Percentiles rank a stretch among this genome's conserved stretches.
These are phyloP conservation scores for Blastomyces parvus DNA, from an alignment of 2,329 filamentous ascomycete genomes.

Conservation along the genomic window DNA sequence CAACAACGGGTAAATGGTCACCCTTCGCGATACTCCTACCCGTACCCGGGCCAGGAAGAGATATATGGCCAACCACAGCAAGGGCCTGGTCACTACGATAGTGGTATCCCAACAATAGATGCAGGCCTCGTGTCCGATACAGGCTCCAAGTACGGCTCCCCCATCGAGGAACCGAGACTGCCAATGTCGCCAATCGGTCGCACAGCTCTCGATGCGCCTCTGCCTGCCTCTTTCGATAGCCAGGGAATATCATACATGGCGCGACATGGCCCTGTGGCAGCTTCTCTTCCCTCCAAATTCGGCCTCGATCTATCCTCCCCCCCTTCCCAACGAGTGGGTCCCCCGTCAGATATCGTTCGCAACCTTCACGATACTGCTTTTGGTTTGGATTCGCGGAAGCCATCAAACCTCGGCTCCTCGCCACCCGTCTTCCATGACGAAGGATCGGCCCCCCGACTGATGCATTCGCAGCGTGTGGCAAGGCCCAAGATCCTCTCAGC, in stretches of 20 bases:
- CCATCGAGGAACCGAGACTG: conserved; percentile 65
- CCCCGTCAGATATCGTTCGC: conserved; percentile 54
- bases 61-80: conserved; percentile 35
- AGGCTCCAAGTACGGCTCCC: conserved; percentile 68
- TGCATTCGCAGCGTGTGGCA: conserved; percentile 58
- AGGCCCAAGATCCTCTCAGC: conserved; percentile 50
- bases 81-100: conserved; percentile 34
- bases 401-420: conserved; percentile 44
- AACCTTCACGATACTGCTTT: conserved; percentile 58
- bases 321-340: conserved; percentile 56
- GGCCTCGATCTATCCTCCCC: conserved; percentile 64
- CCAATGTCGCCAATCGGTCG: conserved; percentile 66
- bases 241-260: conserved; percentile 90
- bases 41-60: conserved; percentile 36
- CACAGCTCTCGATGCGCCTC: conserved; percentile 82
- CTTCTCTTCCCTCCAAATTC: conserved; percentile 86
- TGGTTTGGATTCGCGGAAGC: conserved; percentile 61
- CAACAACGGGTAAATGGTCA: conserved; percentile 51
- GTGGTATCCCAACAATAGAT: conserved; percentile 46
- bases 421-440: conserved; percentile 56
- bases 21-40: conserved; percentile 37
- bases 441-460: conserved; percentile 50
- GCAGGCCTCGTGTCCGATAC: conserved; percentile 50
- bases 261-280: conserved; percentile 79
- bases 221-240: conserved; percentile 92